Percentiles rank a stretch among this genome's conserved stretches.
These are phyloP conservation scores for Cladobotryum mycophilum DNA, from an alignment of 2,329 filamentous ascomycete species.

Conservation along the genomic window DNA sequence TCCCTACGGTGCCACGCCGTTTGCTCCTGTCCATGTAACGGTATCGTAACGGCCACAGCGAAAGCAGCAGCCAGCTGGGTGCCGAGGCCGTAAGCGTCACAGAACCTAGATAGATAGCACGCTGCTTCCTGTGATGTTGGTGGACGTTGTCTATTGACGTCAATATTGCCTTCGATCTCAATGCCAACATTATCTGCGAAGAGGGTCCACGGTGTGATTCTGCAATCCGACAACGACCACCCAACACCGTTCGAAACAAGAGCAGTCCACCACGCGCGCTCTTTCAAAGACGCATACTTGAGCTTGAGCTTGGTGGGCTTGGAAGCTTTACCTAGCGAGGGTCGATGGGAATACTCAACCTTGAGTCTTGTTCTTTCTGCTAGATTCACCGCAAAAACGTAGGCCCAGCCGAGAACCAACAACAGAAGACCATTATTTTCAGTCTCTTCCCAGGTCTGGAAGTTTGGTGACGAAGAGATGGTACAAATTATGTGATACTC, in stretches of 20 bases:
- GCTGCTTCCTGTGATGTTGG: not conserved
- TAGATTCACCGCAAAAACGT: not conserved
- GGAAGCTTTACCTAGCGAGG: not conserved
- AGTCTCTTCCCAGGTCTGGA: not conserved
- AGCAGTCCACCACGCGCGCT: not conserved
- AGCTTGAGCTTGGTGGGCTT: not conserved
- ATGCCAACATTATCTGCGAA: not conserved
- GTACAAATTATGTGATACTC: not conserved
- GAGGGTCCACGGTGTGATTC: not conserved
- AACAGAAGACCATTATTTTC: not conserved
- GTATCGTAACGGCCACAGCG: not conserved
- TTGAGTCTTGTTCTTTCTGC: not conserved
- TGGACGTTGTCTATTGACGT: not conserved
- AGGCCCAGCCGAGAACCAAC: not conserved
- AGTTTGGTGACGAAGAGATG: not conserved
- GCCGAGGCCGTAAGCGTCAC: not conserved
- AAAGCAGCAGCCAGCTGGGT: not conserved
- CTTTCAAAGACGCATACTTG: not conserved
- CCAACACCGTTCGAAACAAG: not conserved
- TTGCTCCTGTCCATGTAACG: no score
- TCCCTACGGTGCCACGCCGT: no score
- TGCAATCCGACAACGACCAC: not conserved
- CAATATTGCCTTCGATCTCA: not conserved
- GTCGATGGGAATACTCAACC: not conserved
- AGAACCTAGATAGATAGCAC: not conserved